These are phyloP conservation scores for Metschnikowia cerradonensis DNA, from an alignment of 805 yeast genomes.

Conservation along the genomic window DNA sequence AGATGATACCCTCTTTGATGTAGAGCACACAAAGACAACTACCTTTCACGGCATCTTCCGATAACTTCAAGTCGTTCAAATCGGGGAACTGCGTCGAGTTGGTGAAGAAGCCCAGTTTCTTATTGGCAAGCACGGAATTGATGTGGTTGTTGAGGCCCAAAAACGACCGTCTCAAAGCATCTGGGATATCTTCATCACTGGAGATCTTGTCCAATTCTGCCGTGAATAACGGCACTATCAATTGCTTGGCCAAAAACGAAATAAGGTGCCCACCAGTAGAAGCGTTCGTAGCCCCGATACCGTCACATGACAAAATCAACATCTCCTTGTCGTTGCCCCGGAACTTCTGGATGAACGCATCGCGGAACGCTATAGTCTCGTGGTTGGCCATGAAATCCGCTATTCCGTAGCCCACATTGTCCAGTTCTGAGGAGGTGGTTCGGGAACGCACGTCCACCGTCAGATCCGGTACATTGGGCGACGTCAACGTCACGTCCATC, in stretches of 20 bases:
- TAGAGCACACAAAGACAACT: conserved; percentile 81
- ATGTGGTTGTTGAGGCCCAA: conserved; percentile 77
- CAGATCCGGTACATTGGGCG: conserved; percentile 87
- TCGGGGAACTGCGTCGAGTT: conserved; percentile 35
- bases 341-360: conserved; percentile 81
- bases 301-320: conserved; percentile 48
- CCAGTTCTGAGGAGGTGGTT: conserved; percentile 78
- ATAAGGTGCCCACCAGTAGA: conserved; percentile 49
- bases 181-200: conserved; percentile 50
- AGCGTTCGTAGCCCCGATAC: conserved; percentile 6
- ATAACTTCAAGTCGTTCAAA: conserved; percentile 48
- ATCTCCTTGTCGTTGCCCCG: conserved; percentile 81
- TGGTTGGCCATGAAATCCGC: conserved; percentile 78
- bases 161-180: conserved; percentile 81
- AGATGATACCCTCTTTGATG: conserved; percentile 63
- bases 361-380: conserved; percentile 67
- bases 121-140: conserved; percentile 53
- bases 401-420: conserved; percentile 81
- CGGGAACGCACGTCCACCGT: conserved; percentile 77
- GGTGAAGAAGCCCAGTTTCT: conserved; percentile 38
- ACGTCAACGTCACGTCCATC: conserved; percentile 92
- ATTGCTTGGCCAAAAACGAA: conserved; percentile 68
- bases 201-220: conserved; percentile 53
- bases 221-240: conserved; percentile 63
- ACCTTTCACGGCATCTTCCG: conserved; percentile 74